phyloP scores from a whole-genome alignment of 345 rosid genomes.

The Populus davidiana region DNA sequence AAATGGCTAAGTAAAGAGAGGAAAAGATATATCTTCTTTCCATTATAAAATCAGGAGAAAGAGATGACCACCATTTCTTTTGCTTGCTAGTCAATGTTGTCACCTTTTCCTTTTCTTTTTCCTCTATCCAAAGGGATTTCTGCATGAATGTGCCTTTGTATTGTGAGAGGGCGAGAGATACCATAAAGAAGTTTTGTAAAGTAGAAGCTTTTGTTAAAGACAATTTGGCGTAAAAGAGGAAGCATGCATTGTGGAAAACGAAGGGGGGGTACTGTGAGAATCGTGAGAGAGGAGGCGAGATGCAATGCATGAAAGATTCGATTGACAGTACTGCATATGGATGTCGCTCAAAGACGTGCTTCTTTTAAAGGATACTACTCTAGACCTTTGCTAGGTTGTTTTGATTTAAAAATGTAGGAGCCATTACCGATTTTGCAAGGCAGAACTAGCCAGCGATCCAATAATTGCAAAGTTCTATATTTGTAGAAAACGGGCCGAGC shows the following conservation, averaged over 20 bases:
- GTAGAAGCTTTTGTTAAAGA: slow-evolving; percentile 35
- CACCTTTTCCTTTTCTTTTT: not conserved
- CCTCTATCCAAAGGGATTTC: slow-evolving; percentile 12
- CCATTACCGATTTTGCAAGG: slow-evolving; percentile 8
- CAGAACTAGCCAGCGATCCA: not conserved
- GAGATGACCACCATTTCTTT: slow-evolving; percentile 4
- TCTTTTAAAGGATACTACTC: slow-evolving; percentile 9
- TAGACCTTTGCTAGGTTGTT: not conserved
- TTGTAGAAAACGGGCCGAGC: not conserved
- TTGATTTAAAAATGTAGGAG: not conserved
- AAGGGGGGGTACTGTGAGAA: not conserved
- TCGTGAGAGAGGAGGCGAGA: not conserved
- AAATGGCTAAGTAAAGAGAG: not conserved
- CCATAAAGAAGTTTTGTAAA: slow-evolving; percentile 18
- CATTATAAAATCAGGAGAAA: not conserved
- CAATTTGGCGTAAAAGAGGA: slow-evolving; percentile 20
- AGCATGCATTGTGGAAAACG: slow-evolving; percentile 17
- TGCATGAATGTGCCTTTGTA: not conserved
- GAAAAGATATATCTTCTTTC: not conserved
- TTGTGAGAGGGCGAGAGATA: slow-evolving; percentile 3
- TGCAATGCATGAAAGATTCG: slow-evolving; percentile 24
- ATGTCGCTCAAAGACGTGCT: slow-evolving; percentile 18
- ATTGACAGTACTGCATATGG: slow-evolving; percentile 11
- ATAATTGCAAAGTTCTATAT: not conserved
- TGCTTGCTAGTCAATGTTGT: slow-evolving; percentile 25